Evolutionary conservation across 2,329 filamentous ascomycete species (phyloP), one percentile per base, ranked within the genome.

Genomic region (Fusarium neocosmosporiellum): DNA sequence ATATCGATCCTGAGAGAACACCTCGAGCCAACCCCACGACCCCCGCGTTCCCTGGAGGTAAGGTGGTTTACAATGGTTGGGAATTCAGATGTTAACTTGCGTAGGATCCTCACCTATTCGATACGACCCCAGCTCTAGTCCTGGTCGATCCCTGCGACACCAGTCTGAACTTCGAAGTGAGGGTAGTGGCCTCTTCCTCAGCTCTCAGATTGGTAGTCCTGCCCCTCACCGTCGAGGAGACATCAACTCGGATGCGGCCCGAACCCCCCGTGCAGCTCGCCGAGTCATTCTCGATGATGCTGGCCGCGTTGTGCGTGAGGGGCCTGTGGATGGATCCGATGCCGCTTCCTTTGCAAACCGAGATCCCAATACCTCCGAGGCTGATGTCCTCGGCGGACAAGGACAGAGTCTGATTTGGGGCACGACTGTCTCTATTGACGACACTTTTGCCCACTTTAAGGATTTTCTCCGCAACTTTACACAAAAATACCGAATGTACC

Each of bases 401-500:
- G 94, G 93, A 41, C 92, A 92, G 64, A 91, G 93, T 75, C 90
- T 97, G 66, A 96, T 99, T 72, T 99, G 96, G 96, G 96, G 96
- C 81, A 99, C 96, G 48, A 98, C 97, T 41, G 94, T 99, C 58
- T 98, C 96, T 7, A 93, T 99, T 61, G 91, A 94, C 68, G 95
- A 98, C 80, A 95, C 94, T 0, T 93, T 97, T 81, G 90, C 91
- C 59, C 88, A 92, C 0, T 97, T 98, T 86, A 96, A 96, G 79
- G 95, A 96, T 72, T 99, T 99, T 78, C 86, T 99, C 31, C 90
- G 91, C 80, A 97, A 97, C 80, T 99, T 96, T 77, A 94, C 95
- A 68, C 92, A 90, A 75, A 98, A 98, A 83, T 98, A 99, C 79
- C 94, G 96, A 71, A 90, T 98, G 89, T 96, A 96, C 84, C 90